Evolutionary conservation across 2,329 filamentous ascomycete species (phyloP).

Genomic region (Colletotrichum destructivum): DNA sequence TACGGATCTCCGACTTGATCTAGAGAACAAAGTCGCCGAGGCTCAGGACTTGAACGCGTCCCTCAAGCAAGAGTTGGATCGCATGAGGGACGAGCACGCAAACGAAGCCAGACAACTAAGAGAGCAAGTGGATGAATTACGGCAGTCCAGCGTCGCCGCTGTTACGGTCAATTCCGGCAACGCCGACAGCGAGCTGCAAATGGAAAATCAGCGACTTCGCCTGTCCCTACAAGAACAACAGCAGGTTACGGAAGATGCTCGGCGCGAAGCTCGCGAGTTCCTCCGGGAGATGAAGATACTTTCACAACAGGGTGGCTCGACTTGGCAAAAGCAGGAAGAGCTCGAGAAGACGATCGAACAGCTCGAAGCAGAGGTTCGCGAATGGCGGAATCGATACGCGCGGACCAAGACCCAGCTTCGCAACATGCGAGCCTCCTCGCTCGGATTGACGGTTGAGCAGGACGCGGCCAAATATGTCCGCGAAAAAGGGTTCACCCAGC

Average conservation of each 20-base stretch:
- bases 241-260: constrained; percentile 87
- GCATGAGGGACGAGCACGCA: constrained; percentile 78
- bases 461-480: constrained; percentile 78
- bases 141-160: constrained; percentile 50
- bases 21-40: constrained; percentile 82
- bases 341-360: constrained; percentile 81
- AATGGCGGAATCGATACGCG: constrained; percentile 93
- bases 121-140: constrained; percentile 72
- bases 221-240: constrained; percentile 80
- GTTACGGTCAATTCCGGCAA: constrained; percentile 46
- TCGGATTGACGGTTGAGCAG: constrained; percentile 78
- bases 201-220: constrained; percentile 79
- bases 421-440: constrained; percentile 83
- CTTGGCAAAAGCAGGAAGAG: constrained; percentile 86
- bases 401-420: constrained; percentile 90
- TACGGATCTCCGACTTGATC: constrained; percentile 73
- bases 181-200: constrained; percentile 70
- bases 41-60: constrained; percentile 85
- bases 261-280: constrained; percentile 85
- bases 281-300: constrained; percentile 90
- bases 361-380: constrained; percentile 86
- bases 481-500: constrained; percentile 77
- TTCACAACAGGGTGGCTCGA: constrained; percentile 83
- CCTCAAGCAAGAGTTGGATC: constrained; percentile 84
- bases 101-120: constrained; percentile 74